Percentiles rank a stretch among this genome's conserved stretches.
Evolutionary conservation across 2,329 filamentous ascomycete species (phyloP).

Genomic region (Myrmaecium sp.): DNA sequence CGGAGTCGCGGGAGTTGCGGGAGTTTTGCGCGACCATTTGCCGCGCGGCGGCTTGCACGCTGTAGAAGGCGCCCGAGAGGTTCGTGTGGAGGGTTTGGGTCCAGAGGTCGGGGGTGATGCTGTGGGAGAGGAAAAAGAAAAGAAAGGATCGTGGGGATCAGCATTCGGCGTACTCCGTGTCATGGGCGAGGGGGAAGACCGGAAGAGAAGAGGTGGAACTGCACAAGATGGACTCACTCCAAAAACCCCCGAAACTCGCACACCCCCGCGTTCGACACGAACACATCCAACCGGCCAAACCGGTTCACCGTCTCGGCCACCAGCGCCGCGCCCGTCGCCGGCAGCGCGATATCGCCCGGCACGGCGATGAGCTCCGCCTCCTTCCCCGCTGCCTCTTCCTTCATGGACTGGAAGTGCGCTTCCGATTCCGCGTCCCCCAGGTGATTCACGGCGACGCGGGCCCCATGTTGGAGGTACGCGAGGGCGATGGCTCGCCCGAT

Average conservation of each 20-base stretch:
- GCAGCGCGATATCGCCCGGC: conserved; percentile 60
- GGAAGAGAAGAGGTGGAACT: not conserved
- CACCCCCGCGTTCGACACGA: conserved; percentile 77
- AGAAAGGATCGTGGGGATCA: no score
- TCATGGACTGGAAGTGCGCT: conserved; percentile 31
- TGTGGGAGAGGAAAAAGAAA: conserved; percentile 10
- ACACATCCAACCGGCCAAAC: conserved; percentile 44
- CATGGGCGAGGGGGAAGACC: not conserved
- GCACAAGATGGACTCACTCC: conserved; percentile 28
- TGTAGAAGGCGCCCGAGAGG: conserved; percentile 75
- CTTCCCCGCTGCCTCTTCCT: conserved; percentile 16
- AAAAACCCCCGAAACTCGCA: conserved; percentile 82
- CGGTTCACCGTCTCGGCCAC: conserved; percentile 47
- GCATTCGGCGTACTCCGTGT: no score
- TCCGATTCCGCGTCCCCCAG: conserved; percentile 39
- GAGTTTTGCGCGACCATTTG: conserved; percentile 54
- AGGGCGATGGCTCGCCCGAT: conserved; percentile 76
- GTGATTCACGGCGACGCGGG: conserved; percentile 66
- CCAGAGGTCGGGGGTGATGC: conserved; percentile 53
- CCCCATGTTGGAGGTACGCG: conserved; percentile 61
- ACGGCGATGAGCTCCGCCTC: conserved; percentile 42
- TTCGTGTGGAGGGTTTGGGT: conserved; percentile 60
- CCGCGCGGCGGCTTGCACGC: conserved; percentile 66
- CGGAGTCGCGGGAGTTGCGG: no score
- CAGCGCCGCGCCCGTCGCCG: conserved; percentile 51